These are phyloP conservation scores for Acarospora socialis DNA, from an alignment of 2,329 filamentous ascomycete species.

Conservation along the genomic window DNA sequence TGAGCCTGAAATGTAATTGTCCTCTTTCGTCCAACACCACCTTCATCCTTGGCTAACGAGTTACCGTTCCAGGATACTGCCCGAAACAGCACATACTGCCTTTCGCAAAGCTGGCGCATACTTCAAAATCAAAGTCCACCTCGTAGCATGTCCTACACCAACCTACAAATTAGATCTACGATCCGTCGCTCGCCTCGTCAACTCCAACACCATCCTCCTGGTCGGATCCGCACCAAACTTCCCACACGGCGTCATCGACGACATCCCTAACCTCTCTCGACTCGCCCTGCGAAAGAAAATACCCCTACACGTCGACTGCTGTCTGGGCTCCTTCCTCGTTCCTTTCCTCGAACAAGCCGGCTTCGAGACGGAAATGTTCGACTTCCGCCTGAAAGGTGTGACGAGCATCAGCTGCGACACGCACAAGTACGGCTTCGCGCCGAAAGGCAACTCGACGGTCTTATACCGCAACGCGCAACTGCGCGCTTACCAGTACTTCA, in stretches of 20 bases:
- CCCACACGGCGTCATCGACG: constrained; percentile 94
- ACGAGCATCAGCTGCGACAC: constrained; percentile 94
- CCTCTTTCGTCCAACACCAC: neutral
- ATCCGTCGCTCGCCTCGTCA: constrained; percentile 70
- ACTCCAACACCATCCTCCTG: constrained; percentile 83
- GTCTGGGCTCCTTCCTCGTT: constrained; percentile 86
- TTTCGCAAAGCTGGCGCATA: constrained; percentile 93
- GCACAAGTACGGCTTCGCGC: constrained; percentile 97
- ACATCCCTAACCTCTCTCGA: constrained; percentile 72
- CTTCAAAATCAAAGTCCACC: constrained; percentile 90
- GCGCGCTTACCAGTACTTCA: constrained; percentile 88
- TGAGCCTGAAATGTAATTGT: constrained; percentile 77
- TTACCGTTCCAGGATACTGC: constrained; percentile 57
- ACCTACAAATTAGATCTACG: constrained; percentile 69
- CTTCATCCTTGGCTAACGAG: constrained; percentile 12
- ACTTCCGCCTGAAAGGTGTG: constrained; percentile 87
- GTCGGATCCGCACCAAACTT: constrained; percentile 96
- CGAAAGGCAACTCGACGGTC: constrained; percentile 89
- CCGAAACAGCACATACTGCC: constrained; percentile 85
- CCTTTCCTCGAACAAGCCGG: constrained; percentile 88
- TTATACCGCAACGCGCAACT: constrained; percentile 72
- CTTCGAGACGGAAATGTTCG: constrained; percentile 75
- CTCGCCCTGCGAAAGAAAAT: constrained; percentile 61
- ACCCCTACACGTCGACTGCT: constrained; percentile 89
- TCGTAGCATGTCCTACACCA: constrained; percentile 75